Percentiles rank a stretch among this genome's conserved stretches.
Evolutionary conservation across 495 filamentous ascomycete species (phyloP).

Genomic region (Letharia lupina): DNA sequence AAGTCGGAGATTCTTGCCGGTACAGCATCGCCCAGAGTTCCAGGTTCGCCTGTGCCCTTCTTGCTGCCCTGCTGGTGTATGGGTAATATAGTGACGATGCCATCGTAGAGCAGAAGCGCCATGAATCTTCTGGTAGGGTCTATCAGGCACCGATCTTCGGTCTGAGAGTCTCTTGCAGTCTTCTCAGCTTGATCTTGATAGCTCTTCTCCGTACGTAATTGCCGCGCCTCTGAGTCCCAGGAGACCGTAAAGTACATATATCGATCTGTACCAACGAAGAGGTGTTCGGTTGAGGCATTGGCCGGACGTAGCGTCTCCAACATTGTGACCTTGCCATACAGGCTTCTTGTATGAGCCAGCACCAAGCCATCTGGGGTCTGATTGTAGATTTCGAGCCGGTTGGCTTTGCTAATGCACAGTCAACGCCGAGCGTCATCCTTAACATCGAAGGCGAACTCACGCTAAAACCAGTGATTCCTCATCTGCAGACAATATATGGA

Average conservation of each 20-base stretch:
- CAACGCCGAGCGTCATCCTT: slow-evolving; percentile 2
- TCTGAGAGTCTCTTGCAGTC: slow-evolving; percentile 67
- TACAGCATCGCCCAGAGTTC: slow-evolving; percentile 58
- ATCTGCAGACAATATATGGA: slow-evolving; percentile 61
- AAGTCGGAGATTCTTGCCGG: slow-evolving; percentile 76
- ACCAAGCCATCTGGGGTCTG: slow-evolving; percentile 51
- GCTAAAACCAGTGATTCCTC: slow-evolving; percentile 79
- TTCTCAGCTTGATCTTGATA: slow-evolving; percentile 70
- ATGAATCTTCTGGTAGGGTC: slow-evolving; percentile 78
- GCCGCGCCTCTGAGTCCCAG: slow-evolving; percentile 61
- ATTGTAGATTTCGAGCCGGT: slow-evolving; percentile 78
- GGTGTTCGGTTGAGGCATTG: slow-evolving; percentile 66
- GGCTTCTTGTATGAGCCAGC: slow-evolving; percentile 51
- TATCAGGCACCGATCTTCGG: slow-evolving; percentile 65
- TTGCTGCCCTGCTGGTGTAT: slow-evolving; percentile 56
- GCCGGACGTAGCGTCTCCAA: slow-evolving; percentile 72
- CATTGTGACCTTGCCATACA: slow-evolving; percentile 81
- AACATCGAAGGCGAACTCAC: slow-evolving; percentile 45
- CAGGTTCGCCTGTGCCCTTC: slow-evolving; percentile 38
- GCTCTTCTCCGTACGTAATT: slow-evolving; percentile 58
- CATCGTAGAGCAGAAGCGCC: slow-evolving; percentile 82
- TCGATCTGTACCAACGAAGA: slow-evolving; percentile 87
- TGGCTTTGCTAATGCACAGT: slow-evolving; percentile 60
- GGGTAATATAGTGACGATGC: slow-evolving; percentile 68
- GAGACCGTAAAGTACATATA: slow-evolving; percentile 80